Percentiles rank a stretch among this genome's conserved stretches.
Evolutionary conservation across 805 yeast genomes (phyloP).

Genomic region (Wickerhamiella sorbophila): DNA sequence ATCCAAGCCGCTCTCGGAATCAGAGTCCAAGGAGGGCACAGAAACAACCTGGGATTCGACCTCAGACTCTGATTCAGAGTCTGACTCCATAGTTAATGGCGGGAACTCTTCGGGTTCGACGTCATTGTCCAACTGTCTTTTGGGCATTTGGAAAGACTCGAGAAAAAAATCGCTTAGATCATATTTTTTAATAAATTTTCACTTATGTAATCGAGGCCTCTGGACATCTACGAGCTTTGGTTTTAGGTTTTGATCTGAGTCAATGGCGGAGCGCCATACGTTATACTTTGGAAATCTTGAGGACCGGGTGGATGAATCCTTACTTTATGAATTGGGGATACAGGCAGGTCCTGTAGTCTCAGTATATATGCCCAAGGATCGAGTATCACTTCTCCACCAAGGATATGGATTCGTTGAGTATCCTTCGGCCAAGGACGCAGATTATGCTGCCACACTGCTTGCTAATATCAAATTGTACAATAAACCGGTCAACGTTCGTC

Average conservation of each 20-base stretch:
- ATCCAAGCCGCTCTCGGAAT: slow-evolving; percentile 11
- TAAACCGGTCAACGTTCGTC: slow-evolving; percentile 43
- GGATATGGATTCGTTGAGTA: slow-evolving; percentile 86
- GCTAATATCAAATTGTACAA: slow-evolving; percentile 49
- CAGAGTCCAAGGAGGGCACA: not conserved
- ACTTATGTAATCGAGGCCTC: not conserved
- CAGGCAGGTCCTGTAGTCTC: slow-evolving; percentile 70
- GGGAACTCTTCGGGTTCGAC: not conserved
- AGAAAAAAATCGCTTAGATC: not conserved
- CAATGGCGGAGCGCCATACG: not conserved
- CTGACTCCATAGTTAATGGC: not conserved
- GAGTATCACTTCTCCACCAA: slow-evolving; percentile 53
- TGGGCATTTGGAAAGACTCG: not conserved
- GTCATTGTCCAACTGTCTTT: not conserved
- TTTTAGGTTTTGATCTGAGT: too few species aligned
- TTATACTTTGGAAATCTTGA: slow-evolving; percentile 75
- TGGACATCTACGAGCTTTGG: too few species aligned
- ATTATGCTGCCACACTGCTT: slow-evolving; percentile 49
- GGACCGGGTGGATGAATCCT: slow-evolving; percentile 50
- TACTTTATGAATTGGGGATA: slow-evolving; percentile 67
- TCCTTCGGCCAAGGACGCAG: slow-evolving; percentile 43
- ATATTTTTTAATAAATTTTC: not conserved
- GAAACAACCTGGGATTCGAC: not conserved
- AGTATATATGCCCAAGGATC: slow-evolving; percentile 67
- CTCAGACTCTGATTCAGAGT: not conserved